Evolutionary conservation across 176 grass and related monocot species (phyloP).

Genomic region (Cenchrus fungigraminus): DNA sequence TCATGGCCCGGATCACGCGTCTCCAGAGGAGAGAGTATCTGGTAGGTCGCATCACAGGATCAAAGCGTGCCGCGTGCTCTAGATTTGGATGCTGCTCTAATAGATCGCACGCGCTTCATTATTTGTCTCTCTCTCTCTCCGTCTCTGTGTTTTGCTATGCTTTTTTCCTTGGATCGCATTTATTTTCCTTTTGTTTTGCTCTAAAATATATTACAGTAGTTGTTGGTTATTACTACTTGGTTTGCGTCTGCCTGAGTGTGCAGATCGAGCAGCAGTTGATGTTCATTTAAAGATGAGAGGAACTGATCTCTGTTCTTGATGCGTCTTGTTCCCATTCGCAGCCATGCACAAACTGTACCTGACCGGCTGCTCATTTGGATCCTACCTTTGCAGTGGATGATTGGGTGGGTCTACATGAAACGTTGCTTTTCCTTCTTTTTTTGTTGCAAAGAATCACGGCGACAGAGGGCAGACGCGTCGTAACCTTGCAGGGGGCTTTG

Average conservation of each 20-base stretch:
- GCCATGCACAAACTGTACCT: slow-evolving; percentile 46
- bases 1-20: slow-evolving; percentile 26
- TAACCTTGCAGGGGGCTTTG: background rate
- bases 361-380: slow-evolving; percentile 27
- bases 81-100: background rate
- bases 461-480: background rate
- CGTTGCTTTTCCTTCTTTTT: too few relatives aligned
- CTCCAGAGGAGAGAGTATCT: background rate
- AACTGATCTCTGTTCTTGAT: slow-evolving; percentile 16
- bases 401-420: slow-evolving; percentile 6
- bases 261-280: background rate
- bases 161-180: background rate
- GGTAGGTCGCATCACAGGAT: slow-evolving; percentile 7
- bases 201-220: background rate
- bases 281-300: slow-evolving; percentile 43
- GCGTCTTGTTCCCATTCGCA: slow-evolving; percentile 25
- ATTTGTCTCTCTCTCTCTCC: too few relatives aligned
- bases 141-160: background rate
- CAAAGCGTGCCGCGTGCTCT: background rate
- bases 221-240: background rate
- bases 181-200: background rate
- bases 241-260: background rate
- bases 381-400: slow-evolving; percentile 32
- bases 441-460: background rate
- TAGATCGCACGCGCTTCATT: background rate